Base-by-base conservation (phyloP, 371 early-diverging fungal genomes). In the Umbelopsis sp. region DNA sequence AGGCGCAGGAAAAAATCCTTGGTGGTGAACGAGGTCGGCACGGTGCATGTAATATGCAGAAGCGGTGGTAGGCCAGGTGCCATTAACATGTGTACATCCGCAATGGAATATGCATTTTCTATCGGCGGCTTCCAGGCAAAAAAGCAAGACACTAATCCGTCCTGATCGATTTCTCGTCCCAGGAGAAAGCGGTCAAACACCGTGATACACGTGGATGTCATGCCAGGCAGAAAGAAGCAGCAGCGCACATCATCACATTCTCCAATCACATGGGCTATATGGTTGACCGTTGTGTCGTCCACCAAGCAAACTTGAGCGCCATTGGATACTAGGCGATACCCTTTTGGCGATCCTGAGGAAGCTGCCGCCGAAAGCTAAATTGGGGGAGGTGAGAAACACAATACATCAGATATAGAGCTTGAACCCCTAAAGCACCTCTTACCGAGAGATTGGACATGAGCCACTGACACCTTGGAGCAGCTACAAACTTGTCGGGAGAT, bases 371-470 rank as follows among this genome's bases (percentile, higher is more conserved):
- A 57, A 14, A 57, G 35, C 57, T 51, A 25, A 5, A 51, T 2
- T 4, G 20, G 29, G 22, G 52, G 29, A 24, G 22, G 8, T 24
- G 20, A 7, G 7, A 7, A 51, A 51, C 11, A 10, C 25, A 24
- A 25, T 6, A 1, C 0, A 29, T 29, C 3, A 4, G 1, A 29
- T 29, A 29, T 29, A 4, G 22, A 4, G 29, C 29, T 29, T 2
- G 4, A 22, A 9, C 12, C 8, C 3, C 12, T 1, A 51, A 14
- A 20, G 24, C 14, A 51, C 11, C 14, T 18, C 57, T 52, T 57
- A 57, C 57, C 57, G 57, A 57, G 18, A 57, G 35, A 35, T 57
- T 57, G 57, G 57, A 57, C 57, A 57, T 57, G 37, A 57, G 57
- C 57, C 57, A 57, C 14, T 57, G 57, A 18, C 57, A 57, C 35